Conservation (phyloP, 768 basidiomycete genomes). For the Erythrobasidium yunnanense region DNA sequence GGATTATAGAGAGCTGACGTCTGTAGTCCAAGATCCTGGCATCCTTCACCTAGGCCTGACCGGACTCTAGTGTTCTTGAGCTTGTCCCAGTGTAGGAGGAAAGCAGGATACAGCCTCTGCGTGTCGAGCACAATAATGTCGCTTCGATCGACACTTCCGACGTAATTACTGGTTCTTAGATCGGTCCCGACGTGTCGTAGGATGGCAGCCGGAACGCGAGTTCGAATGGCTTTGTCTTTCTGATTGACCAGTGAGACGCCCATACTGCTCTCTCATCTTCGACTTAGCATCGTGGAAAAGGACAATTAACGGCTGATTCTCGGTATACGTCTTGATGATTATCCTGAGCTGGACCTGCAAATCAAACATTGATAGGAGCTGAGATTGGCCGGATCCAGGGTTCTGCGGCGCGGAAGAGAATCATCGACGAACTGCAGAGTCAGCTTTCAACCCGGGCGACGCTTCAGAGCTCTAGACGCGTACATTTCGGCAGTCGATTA, state of each 20-base stretch:
- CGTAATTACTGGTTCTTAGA: too few relatives aligned
- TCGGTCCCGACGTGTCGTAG: too few relatives aligned
- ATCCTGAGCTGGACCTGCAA: not conserved
- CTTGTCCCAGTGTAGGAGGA: too few relatives aligned
- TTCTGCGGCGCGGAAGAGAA: too few relatives aligned
- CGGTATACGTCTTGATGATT: not conserved
- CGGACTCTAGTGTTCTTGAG: not conserved
- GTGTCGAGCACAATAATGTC: conserved; percentile 12
- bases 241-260: conserved; percentile 1
- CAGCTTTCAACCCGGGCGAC: too few relatives aligned
- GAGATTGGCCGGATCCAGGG: not conserved
- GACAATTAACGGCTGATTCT: not conserved
- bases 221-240: not conserved
- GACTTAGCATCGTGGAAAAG: conserved; percentile 12
- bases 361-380: not conserved
- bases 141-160: not conserved
- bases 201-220: not conserved
- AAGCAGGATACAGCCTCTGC: not conserved
- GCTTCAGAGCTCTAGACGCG: too few relatives aligned
- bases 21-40: not conserved
- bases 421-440: too few relatives aligned
- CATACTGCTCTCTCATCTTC: conserved; percentile 1
- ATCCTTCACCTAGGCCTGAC: not conserved
- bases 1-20: conserved; percentile 11
- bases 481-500: too few relatives aligned